Conservation (phyloP, 2,329 filamentous ascomycete genomes). For the Ploettnerulaceae sp. region DNA sequence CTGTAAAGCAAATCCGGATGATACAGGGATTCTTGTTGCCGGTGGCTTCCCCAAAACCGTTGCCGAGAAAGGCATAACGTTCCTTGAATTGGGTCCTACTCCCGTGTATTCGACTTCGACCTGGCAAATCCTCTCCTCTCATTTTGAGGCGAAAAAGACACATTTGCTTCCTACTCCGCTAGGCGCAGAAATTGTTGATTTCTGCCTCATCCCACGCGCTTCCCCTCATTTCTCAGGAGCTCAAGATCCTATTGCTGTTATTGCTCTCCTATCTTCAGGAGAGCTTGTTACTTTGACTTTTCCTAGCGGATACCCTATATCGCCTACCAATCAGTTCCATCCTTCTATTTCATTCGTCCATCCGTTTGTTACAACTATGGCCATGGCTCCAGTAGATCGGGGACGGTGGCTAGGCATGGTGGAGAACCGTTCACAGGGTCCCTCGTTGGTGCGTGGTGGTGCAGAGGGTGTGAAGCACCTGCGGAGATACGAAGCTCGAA, state of each 20-base stretch:
- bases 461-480: constrained; percentile 64
- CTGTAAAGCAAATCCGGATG: constrained; percentile 87
- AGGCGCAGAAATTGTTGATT: constrained; percentile 72
- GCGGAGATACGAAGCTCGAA: constrained; percentile 76
- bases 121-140: constrained; percentile 75
- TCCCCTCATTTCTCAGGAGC: constrained; percentile 84
- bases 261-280: constrained; percentile 76
- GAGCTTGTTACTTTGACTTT: constrained; percentile 89
- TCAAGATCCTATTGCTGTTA: constrained; percentile 83
- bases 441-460: constrained; percentile 73
- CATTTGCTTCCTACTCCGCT: constrained; percentile 69
- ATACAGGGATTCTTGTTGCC: constrained; percentile 81
- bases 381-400: constrained; percentile 69
- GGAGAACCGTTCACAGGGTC: constrained; percentile 77
- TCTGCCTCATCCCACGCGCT: constrained; percentile 74
- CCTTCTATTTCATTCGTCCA: constrained; percentile 83
- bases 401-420: constrained; percentile 83
- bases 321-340: constrained; percentile 88
- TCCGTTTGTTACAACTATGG: constrained; percentile 73
- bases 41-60: constrained; percentile 69
- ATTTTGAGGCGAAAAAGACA: constrained; percentile 74
- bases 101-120: constrained; percentile 88
- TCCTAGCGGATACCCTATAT: constrained; percentile 85
- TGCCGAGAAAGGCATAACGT: constrained; percentile 72
- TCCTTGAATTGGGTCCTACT: constrained; percentile 83